Evolutionary conservation across 345 rosid species (phyloP).

Genomic region (Syzygium grande): DNA sequence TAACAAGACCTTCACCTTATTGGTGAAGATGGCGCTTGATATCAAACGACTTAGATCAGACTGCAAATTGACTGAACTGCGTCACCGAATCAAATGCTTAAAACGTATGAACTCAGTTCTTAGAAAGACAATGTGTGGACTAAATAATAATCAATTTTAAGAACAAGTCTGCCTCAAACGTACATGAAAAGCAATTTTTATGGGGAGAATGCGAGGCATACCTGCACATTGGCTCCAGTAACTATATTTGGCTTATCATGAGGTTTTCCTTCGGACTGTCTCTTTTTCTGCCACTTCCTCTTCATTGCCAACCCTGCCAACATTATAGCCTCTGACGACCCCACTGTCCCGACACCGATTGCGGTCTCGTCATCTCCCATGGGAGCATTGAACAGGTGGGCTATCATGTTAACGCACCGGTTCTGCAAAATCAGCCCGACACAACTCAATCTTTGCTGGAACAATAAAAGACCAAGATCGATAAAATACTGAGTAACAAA

Average conservation of each 20-base stretch:
- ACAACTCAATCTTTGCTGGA: background rate
- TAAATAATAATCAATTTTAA: background rate
- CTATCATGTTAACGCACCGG: conserved; percentile 50
- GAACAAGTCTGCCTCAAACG: background rate
- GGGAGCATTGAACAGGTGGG: conserved; percentile 42
- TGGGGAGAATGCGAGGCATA: background rate
- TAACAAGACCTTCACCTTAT: background rate
- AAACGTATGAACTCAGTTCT: background rate
- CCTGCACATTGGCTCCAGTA: conserved; percentile 44
- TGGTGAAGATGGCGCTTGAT: background rate
- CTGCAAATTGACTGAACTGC: background rate
- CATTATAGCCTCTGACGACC: conserved; percentile 50
- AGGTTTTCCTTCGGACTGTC: conserved; percentile 26
- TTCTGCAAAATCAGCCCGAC: conserved; percentile 12
- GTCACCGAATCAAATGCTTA: background rate
- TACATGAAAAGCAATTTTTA: background rate
- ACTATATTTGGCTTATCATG: conserved; percentile 39
- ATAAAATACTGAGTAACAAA: background rate
- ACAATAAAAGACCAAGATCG: background rate
- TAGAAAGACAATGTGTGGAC: background rate
- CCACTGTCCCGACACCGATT: conserved; percentile 40
- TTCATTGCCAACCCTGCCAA: conserved; percentile 44
- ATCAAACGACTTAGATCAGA: background rate
- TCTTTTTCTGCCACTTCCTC: conserved; percentile 44
- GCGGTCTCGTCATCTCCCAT: conserved; percentile 33